Base-by-base conservation (phyloP, 1,139 yeast genomes). In the Barnettozyma hawaiiensis region DNA sequence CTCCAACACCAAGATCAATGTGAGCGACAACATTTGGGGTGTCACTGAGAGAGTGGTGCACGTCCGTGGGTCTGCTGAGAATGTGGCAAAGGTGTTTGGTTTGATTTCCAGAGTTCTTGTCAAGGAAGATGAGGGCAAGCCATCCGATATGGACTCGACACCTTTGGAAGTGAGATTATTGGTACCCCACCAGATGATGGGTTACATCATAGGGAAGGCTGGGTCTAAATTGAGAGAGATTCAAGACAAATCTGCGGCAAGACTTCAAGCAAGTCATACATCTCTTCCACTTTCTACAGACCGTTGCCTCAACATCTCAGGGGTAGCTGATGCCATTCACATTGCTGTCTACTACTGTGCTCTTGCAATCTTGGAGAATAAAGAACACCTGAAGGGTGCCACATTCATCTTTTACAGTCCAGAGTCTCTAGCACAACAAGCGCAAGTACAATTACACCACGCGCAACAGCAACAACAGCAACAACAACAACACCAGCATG, bases 321-420 rank as follows among this genome's bases (percentile, higher is more conserved):
- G 97, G 5, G 94, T 84, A 10, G 89, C 90, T 4, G 95, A 85
- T 63, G 90, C 95, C 3, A 76, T 89, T 40, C 95, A 85, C 57
- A 84, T 85, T 52, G 96, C 96, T 7, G 70, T 82, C 1, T 85
- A 81, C 60, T 82, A 82, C 57, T 73, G 86, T 44, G 78, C 85
- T 2, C 81, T 79, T 58, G 81, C 84, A 7, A 69, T 82, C 44
- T 61, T 77, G 46, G 84, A 79, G 50, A 81, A 78, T 57, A 73
- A 74, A 48, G 78, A 75, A 42, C 64, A 68, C 26, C 66, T 76
- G 46, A 75, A 72, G 47, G 69, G 71, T 52, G 27, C 37, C 7
- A 69, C 79, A 58, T 64, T 78, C 48, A 64, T 81, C 2, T 81
- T 70, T 55, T 83, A 83, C 59, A 80, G 80, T 54, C 89, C 90